Evolutionary conservation across 108 stramenopile species (phyloP), one percentile per base, ranked within the genome.

Genomic region (Cyclotella cryptica): DNA sequence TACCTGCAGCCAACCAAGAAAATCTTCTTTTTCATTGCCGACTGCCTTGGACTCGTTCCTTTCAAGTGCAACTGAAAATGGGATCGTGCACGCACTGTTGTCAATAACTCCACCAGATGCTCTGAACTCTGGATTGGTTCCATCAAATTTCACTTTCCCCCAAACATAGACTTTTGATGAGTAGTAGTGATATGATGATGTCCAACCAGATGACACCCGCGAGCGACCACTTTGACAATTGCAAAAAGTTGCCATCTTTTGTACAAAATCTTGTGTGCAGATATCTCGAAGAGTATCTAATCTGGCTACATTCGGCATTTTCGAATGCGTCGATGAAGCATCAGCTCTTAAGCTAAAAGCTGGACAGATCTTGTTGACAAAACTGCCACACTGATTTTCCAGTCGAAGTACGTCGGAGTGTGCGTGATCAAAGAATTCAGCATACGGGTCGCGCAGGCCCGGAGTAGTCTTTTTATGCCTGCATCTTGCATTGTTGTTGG

Each of bases 351-450:
- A 66, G 60, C 12, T 2, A 61, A 62, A 72, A 27, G 12, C 60
- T 46, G 57, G 49, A 47, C 67, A 49, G 46, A 64, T 57, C 53
- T 47, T 69, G 27, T 24, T 51, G 14, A 3, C 11, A 28, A 43
- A 68, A 52, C 52, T 66, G 40, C 81, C 81, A 47, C 81, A 83
- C 61, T 77, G 71, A 39, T 53, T 42, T 17, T 80, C 62, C 43
- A 44, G 42, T 14, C 59, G 27, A 60, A 12, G 10, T 22, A 30
- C 21, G 18, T 28, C 63, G 15, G 63, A 26, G 40, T 77, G 82
- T 15, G 75, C 77, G 74, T 93, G 91, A 88, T 93, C 90, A 89
- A 95, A 93, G 72, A 93, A 95, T 69, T 95, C 94, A 41, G 83
- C 73, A 69, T 92, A 95, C 0, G 89, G 89, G 53, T 90, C 90